Evolutionary conservation across 176 grass and related monocot species (phyloP), one percentile per base, ranked within the genome.

Genomic region (Areca catechu): DNA sequence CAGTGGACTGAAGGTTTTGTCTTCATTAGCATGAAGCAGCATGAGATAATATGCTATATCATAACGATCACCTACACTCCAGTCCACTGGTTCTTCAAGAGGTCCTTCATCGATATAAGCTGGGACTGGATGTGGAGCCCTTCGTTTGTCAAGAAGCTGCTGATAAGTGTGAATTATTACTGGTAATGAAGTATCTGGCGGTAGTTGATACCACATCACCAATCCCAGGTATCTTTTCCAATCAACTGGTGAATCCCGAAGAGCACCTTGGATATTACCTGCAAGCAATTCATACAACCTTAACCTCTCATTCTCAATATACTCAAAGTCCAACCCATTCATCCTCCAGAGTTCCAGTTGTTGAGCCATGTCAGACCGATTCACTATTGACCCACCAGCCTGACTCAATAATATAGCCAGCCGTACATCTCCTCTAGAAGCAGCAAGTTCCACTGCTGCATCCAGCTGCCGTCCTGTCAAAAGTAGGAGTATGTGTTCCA

Each of bases 191-290:
- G 80, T 82, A 55, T 96, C 92, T 53, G 86, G 83, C 2, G 80
- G 74, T 24, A 90, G 60, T 66, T 88, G 77, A 58, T 77, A 91
- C 83, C 83, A 97, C 83, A 97, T 84, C 58, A 88, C 75, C 65
- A 97, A 82, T 62, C 92, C 83, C 16, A 96, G 66, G 48, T 90
- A 88, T 60, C 86, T 75, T 75, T 96, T 96, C 92, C 92, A 96
- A 71, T 96, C 86, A 34, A 90, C 69, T 67, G 77, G 70, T 63
- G 72, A 78, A 83, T 76, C 83, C 15, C 77, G 68, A 53, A 88
- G 62, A 57, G 80, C 92, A 53, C 56, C 74, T 23, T 84, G 77
- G 72, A 96, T 66, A 20, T 90, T 90, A 71, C 86, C 86, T 29
- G 71, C 74, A 70, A 90, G 80, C 70, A 96, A 69, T n/a, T 84